Base-by-base conservation (phyloP, 345 rosid species). In the Chamaenerion angustifolium region DNA sequence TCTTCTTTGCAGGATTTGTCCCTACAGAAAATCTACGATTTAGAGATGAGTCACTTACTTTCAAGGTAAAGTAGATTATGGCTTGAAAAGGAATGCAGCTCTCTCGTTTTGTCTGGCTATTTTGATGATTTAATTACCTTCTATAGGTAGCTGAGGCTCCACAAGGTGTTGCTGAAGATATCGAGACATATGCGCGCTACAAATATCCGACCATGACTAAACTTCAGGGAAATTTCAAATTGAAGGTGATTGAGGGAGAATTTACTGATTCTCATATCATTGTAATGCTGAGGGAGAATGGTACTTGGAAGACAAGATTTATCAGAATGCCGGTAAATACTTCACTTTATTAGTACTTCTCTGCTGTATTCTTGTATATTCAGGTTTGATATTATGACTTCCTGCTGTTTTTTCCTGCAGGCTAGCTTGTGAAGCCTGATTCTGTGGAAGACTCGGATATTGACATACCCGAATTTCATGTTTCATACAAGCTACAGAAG, bases 251-350 rank as follows among this genome's bases (percentile, higher is more conserved):
- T 6, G 98, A 87, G 81, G 99, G 99, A 58, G 99, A 93, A 76
- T 93, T 93, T 64, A 85, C 99, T 1, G 99, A 93, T 66, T 93
- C 99, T 40, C 99, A 93, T 72, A 93, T 93, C 57, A 56, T 88
- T 60, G 95, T 93, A 1, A 93, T 93, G 99, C 71, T 93, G 64
- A 95, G 99, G 43, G 99, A 93, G 81, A 93, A 93, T 68, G 96
- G 99, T 43, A 88, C 95, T 12, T 95, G 99, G 63, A 93, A 93
- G 72, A 88, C 99, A 52, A 93, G 96, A 17, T 93, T 88, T 55
- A 88, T 88, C 23, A 82, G 99, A 42, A 88, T 88, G 99, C 94
- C 85, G 99, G 99, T 93, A 79, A 21, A 21, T 21, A 15, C 13
- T 10, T 59, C 25, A 1, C 45, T 64, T 54, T 43, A 35, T 43